phyloP scores from a whole-genome alignment of 2,329 filamentous ascomycete species.

The Massarina eburnea region DNA sequence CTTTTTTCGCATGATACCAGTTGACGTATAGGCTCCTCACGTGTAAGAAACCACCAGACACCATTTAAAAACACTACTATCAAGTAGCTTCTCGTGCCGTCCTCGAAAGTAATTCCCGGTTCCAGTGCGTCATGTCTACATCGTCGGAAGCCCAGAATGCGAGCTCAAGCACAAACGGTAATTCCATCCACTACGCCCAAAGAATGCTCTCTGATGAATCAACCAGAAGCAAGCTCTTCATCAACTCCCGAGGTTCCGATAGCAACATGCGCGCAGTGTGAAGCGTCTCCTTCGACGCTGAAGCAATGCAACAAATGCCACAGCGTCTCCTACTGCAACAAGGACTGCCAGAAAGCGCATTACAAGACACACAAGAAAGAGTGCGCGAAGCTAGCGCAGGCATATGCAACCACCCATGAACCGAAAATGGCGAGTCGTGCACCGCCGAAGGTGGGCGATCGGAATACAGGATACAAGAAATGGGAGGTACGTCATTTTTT shows the following conservation, averaged over 20 bases:
- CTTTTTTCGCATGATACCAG: too few species aligned
- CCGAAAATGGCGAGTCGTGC: conserved; percentile 43
- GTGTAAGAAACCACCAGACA: neutral
- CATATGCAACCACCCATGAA: conserved; percentile 40
- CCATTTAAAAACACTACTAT: too few species aligned
- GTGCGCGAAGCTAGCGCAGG: conserved; percentile 42
- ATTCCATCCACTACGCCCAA: too few species aligned
- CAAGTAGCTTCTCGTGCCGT: too few species aligned
- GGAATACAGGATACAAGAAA: conserved; percentile 42
- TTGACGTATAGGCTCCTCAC: too few species aligned
- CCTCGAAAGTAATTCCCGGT: too few species aligned
- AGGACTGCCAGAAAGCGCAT: conserved; percentile 45
- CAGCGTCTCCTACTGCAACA: conserved; percentile 42
- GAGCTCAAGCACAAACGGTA: neutral
- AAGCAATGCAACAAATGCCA: conserved; percentile 45
- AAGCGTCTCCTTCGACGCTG: conserved; percentile 20
- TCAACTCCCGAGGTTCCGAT: conserved; percentile 7
- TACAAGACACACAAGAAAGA: conserved; percentile 46
- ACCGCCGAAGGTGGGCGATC: conserved; percentile 32
- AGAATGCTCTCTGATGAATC: too few species aligned
- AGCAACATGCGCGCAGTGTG: conserved; percentile 27
- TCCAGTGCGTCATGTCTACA: neutral
- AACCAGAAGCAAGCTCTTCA: conserved; percentile 8
- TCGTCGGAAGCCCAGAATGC: neutral
- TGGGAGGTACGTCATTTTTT: conserved; percentile 36